A percentile compares a stretch with the other conserved stretches of the same genome.
Evolutionary conservation across 176 grass and related monocot genomes (phyloP).

Genomic region (Aegilops speltoides): DNA sequence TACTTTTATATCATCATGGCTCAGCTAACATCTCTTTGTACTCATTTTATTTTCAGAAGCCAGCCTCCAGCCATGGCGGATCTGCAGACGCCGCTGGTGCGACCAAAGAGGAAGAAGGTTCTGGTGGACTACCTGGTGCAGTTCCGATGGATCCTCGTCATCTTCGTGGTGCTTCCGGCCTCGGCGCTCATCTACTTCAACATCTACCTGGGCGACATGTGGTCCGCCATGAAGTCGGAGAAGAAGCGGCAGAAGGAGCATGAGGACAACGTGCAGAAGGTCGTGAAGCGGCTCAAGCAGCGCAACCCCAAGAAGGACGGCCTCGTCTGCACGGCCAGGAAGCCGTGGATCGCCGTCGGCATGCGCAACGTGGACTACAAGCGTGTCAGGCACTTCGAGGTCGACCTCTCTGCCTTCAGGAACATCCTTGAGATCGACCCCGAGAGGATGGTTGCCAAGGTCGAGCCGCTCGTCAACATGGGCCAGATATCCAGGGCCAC

Average conservation of each 20-base stretch:
- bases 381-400: slow-evolving; percentile 79
- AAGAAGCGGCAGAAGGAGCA: slow-evolving; percentile 74
- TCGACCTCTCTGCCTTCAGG: slow-evolving; percentile 80
- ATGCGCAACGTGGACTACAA: slow-evolving; percentile 98
- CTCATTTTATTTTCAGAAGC: not conserved
- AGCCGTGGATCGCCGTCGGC: slow-evolving; percentile 87
- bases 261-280: slow-evolving; percentile 71
- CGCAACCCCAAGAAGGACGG: slow-evolving; percentile 89
- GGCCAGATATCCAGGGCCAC: slow-evolving; percentile 80
- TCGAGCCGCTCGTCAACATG: slow-evolving; percentile 95
- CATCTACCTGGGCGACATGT: slow-evolving; percentile 62
- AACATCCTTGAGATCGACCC: slow-evolving; percentile 86
- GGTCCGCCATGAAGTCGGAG: slow-evolving; percentile 79
- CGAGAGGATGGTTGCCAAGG: slow-evolving; percentile 77
- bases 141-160: slow-evolving; percentile 84
- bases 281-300: slow-evolving; percentile 84
- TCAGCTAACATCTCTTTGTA: not conserved
- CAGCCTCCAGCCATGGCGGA: slow-evolving; percentile 65
- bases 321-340: slow-evolving; percentile 89
- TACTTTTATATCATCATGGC: not conserved
- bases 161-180: slow-evolving; percentile 78
- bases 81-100: slow-evolving; percentile 53
- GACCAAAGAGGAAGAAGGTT: slow-evolving; percentile 69
- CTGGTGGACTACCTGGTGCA: slow-evolving; percentile 78
- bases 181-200: slow-evolving; percentile 71